A percentile compares a stretch with the other conserved stretches of the same genome.
These are phyloP conservation scores for Neurospora tetraspora DNA, from an alignment of 495 filamentous ascomycete species.

Conservation along the genomic window DNA sequence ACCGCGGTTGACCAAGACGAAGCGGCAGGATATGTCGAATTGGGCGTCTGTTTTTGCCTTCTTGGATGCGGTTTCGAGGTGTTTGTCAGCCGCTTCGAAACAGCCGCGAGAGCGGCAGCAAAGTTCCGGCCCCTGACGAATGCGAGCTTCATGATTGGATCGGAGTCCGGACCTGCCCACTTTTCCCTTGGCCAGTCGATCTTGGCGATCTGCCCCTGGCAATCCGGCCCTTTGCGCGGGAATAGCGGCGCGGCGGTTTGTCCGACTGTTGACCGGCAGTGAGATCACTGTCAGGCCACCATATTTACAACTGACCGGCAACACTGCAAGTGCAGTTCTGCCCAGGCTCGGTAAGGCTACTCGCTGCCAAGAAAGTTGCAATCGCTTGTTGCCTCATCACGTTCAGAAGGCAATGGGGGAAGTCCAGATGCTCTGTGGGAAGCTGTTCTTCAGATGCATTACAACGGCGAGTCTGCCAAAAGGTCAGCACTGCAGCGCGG, in stretches of 20 bases:
- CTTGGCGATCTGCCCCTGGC: neutral
- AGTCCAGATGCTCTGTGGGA: neutral
- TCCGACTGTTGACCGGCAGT: neutral
- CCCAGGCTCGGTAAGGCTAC: neutral
- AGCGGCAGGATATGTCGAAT: neutral
- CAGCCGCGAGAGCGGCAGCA: neutral
- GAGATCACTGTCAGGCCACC: neutral
- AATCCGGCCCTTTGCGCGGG: neutral
- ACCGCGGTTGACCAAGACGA: neutral
- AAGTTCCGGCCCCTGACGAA: neutral
- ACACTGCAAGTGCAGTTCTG: neutral
- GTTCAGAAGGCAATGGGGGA: neutral
- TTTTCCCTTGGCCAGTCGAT: neutral
- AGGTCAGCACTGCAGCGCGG: neutral
- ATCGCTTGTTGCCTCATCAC: neutral
- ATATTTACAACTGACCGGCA: neutral
- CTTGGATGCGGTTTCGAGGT: neutral
- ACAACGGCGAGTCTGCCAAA: neutral
- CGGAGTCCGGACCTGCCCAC: neutral
- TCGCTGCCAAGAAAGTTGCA: neutral
- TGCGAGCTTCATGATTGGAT: neutral
- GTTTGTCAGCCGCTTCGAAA: neutral
- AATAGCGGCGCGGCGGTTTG: neutral
- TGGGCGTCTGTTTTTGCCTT: neutral
- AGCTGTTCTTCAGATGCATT: neutral